Percentiles rank a stretch among this genome's conserved stretches.
Conservation (phyloP, 2,329 filamentous ascomycete genomes). For the Mollisia scopiformis region DNA sequence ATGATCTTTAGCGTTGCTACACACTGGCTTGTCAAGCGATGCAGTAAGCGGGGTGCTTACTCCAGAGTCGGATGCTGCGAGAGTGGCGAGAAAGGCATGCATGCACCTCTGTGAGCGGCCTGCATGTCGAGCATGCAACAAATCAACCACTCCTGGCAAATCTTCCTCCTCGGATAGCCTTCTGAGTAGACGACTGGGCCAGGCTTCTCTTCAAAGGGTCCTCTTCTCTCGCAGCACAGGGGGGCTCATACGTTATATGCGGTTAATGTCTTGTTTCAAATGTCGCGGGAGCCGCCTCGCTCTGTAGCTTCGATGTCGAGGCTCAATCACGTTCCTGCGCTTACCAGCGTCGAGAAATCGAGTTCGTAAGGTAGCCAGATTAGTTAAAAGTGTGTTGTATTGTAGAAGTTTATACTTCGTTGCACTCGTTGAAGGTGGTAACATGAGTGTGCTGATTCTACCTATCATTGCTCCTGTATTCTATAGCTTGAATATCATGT, state of each 20-base stretch:
- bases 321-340: neutral
- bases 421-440: neutral
- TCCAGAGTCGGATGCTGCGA: slow-evolving; percentile 11
- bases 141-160: too few relatives aligned
- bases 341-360: neutral
- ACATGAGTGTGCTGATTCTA: too few relatives aligned
- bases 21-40: slow-evolving; percentile 29
- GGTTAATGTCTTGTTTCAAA: neutral
- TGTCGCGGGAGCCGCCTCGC: neutral
- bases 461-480: too few relatives aligned
- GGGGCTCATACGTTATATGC: neutral
- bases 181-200: too few relatives aligned
- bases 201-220: neutral
- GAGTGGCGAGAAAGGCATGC: slow-evolving; percentile 15
- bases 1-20: slow-evolving; percentile 38
- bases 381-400: neutral
- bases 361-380: neutral
- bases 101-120: neutral
- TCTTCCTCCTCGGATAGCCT: neutral
- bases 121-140: neutral
- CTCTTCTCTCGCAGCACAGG: neutral
- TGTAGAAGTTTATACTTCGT: neutral
- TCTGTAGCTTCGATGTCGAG: neutral
- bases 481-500: too few relatives aligned
- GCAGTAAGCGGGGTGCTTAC: slow-evolving; percentile 22